Conservation (phyloP, 352 stramenopile genomes). For the Pythium monospermum region DNA sequence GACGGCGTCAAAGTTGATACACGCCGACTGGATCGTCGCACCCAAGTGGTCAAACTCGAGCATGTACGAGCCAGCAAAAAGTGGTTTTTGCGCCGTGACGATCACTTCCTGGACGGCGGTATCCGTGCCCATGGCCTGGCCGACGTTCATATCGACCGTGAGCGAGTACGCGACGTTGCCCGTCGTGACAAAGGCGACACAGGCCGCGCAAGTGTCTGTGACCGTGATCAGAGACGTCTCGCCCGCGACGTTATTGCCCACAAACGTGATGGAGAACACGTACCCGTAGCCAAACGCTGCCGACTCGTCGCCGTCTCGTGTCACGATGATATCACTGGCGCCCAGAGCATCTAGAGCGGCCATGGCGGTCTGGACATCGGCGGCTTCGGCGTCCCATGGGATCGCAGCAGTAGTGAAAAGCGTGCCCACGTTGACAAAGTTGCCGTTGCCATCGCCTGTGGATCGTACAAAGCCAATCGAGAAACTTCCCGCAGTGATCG, state of each 20-base stretch:
- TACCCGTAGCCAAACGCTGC: constrained; percentile 57
- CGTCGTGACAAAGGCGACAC: constrained; percentile 32
- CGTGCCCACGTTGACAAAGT: constrained; percentile 25
- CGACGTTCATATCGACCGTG: constrained; percentile 28
- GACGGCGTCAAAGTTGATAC: constrained; percentile 59
- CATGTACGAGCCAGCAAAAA: constrained; percentile 52
- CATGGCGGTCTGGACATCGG: constrained; percentile 28
- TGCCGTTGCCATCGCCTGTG: constrained; percentile 20
- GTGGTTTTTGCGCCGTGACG: constrained; percentile 41
- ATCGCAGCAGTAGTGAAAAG: constrained; percentile 23
- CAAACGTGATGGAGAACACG: constrained; percentile 69
- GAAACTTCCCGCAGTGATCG: constrained; percentile 47
- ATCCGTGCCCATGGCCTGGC: constrained; percentile 65
- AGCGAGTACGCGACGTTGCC: constrained; percentile 31
- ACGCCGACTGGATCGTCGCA: constrained; percentile 25
- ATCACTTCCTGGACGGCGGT: constrained; percentile 66
- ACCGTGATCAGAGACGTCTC: constrained; percentile 41
- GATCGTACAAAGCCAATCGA: constrained; percentile 40
- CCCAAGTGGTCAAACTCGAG: constrained; percentile 46
- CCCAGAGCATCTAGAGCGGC: constrained; percentile 29
- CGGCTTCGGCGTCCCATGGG: constrained; percentile 35
- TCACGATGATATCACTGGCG: constrained; percentile 58
- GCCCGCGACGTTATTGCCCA: constrained; percentile 63
- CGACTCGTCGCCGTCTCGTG: constrained; percentile 58
- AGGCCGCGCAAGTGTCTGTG: constrained; percentile 17